Evolutionary conservation across 1,284 basidiomycete species (phyloP).

Genomic region (Melampsora americana): DNA sequence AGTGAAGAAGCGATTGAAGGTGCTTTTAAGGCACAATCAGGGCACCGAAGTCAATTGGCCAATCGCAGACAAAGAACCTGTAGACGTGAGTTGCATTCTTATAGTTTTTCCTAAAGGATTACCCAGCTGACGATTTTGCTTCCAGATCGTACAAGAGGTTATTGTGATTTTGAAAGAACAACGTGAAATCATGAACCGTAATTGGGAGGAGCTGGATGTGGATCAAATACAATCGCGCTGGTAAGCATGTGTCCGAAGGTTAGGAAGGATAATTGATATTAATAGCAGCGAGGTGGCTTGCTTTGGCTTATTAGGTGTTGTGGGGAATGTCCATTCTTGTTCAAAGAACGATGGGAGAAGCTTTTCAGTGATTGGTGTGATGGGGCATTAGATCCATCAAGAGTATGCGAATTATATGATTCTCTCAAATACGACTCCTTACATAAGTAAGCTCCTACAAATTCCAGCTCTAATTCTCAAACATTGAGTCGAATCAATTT

Average conservation of each 20-base stretch:
- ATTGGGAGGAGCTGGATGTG: constrained; percentile 85
- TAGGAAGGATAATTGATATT: constrained; percentile 3
- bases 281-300: constrained; percentile 17
- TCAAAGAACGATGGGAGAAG: constrained; percentile 98
- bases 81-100: constrained; percentile 65
- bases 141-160: constrained; percentile 66
- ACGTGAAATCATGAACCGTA: constrained; percentile 80
- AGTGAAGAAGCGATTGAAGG: constrained; percentile 95
- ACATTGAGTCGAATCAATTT: neutral
- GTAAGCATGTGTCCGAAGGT: constrained; percentile 57
- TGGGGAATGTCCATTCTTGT: constrained; percentile 91
- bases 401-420: constrained; percentile 93
- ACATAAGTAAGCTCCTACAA: constrained; percentile 74
- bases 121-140: constrained; percentile 13
- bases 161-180: constrained; percentile 83
- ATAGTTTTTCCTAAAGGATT: neutral
- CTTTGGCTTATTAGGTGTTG: constrained; percentile 65
- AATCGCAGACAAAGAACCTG: constrained; percentile 63
- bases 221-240: constrained; percentile 94
- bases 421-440: constrained; percentile 84
- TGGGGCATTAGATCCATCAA: constrained; percentile 92
- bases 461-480: too few species aligned
- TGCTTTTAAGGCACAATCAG: constrained; percentile 82
- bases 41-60: constrained; percentile 92
- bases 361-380: constrained; percentile 98